These are phyloP conservation scores for Vitis vinifera DNA, from an alignment of 164 flowering plant species.

Conservation along the genomic window DNA sequence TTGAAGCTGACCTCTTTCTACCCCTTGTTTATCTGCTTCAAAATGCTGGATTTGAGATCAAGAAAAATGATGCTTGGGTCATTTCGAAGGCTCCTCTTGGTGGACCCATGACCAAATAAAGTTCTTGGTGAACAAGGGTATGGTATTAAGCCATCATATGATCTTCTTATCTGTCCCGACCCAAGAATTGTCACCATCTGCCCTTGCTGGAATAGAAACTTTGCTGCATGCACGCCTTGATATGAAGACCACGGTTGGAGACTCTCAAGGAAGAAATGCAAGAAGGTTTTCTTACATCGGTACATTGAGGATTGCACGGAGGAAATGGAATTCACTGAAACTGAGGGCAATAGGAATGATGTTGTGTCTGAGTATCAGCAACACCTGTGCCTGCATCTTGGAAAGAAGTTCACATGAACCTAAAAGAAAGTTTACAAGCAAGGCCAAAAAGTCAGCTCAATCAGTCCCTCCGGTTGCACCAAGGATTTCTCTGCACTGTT, in stretches of 20 bases:
- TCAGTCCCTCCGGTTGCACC: conserved; percentile 41
- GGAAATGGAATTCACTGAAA: too few species aligned
- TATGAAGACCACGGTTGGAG: too few species aligned
- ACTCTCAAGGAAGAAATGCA: too few species aligned
- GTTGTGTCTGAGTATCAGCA: conserved; percentile 1
- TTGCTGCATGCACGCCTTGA: too few species aligned
- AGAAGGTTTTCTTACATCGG: too few species aligned
- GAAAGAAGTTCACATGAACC: conserved; percentile 9
- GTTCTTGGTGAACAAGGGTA: conserved; percentile 20
- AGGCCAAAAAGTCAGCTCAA: conserved; percentile 24
- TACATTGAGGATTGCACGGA: too few species aligned
- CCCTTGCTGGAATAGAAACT: too few species aligned
- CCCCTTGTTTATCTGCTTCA: conserved; percentile 17
- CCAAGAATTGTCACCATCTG: conserved; percentile 22
- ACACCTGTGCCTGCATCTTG: conserved; percentile 25
- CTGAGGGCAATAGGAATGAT: too few species aligned
- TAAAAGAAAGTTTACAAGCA: conserved; percentile 19
- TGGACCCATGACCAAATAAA: conserved; percentile 16
- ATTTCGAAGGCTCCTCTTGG: conserved; percentile 20
- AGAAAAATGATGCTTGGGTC: conserved; percentile 21
- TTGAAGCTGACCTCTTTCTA: conserved; percentile 13
- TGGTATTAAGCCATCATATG: conserved; percentile 29
- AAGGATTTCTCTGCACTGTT: conserved; percentile 30
- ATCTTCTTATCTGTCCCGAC: conserved; percentile 32
- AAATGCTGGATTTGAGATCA: conserved; percentile 22